Conservation (phyloP, 1,139 yeast genomes). For the Scheffersomyces stambukii region DNA sequence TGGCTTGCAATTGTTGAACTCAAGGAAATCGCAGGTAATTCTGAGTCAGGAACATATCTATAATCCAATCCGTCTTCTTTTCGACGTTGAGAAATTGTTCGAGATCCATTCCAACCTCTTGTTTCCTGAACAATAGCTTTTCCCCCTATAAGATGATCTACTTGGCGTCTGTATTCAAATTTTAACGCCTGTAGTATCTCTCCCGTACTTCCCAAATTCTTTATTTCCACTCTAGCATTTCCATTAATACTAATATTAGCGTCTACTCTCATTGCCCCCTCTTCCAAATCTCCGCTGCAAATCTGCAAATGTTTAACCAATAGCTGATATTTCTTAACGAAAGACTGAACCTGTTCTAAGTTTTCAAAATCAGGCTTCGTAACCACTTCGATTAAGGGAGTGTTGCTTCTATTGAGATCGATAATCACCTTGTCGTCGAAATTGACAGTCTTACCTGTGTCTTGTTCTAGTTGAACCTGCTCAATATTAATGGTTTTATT, state of each 20-base stretch:
- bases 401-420: slow-evolving; percentile 81
- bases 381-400: slow-evolving; percentile 85
- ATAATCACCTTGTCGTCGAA: slow-evolving; percentile 43
- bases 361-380: slow-evolving; percentile 82
- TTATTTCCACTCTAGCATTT: slow-evolving; percentile 76
- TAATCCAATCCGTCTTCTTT: slow-evolving; percentile 86
- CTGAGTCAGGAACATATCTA: slow-evolving; percentile 93
- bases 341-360: slow-evolving; percentile 67
- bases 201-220: slow-evolving; percentile 79
- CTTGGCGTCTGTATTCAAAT: slow-evolving; percentile 73
- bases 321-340: slow-evolving; percentile 76
- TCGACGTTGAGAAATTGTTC: slow-evolving; percentile 61
- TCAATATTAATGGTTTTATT: slow-evolving; percentile 49
- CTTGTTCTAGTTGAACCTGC: slow-evolving; percentile 89
- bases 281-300: slow-evolving; percentile 87
- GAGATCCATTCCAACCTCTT: slow-evolving; percentile 83
- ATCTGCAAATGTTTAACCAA: slow-evolving; percentile 64
- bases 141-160: slow-evolving; percentile 32
- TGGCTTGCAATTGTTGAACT: slow-evolving; percentile 29
- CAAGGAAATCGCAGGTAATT: slow-evolving; percentile 59
- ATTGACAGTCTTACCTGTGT: slow-evolving; percentile 76
- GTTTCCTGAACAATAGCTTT: slow-evolving; percentile 58
- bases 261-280: slow-evolving; percentile 94
- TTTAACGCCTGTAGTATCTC: slow-evolving; percentile 76
- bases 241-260: slow-evolving; percentile 80